Evolutionary conservation across 805 yeast species (phyloP).

Genomic region (Lipomyces lipofer): DNA sequence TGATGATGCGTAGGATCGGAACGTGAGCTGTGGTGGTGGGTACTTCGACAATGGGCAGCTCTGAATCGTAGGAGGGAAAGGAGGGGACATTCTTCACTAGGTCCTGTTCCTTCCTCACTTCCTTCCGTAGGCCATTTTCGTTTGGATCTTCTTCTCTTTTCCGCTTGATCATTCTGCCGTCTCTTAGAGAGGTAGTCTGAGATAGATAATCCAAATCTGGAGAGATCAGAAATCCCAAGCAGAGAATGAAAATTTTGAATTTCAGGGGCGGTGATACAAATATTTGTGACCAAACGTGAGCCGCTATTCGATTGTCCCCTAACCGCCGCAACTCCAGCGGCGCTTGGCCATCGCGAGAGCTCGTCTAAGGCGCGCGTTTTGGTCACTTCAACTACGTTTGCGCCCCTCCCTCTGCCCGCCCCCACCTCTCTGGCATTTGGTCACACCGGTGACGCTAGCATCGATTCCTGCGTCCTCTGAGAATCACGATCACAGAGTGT

Average conservation of each 20-base stretch:
- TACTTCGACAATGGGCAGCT: background rate
- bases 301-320: too few relatives aligned
- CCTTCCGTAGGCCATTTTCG: background rate
- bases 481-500: too few relatives aligned
- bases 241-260: background rate
- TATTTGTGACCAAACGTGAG: too few relatives aligned
- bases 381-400: too few relatives aligned
- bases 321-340: too few relatives aligned
- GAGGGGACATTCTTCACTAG: background rate
- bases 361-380: too few relatives aligned
- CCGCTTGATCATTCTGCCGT: background rate
- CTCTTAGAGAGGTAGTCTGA: background rate
- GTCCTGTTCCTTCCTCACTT: background rate
- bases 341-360: too few relatives aligned
- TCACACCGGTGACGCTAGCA: too few relatives aligned
- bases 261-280: constrained; percentile 5
- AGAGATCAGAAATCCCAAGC: background rate
- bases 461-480: too few relatives aligned
- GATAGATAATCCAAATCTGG: background rate
- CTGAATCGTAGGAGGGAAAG: too few relatives aligned
- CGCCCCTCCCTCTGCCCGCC: too few relatives aligned
- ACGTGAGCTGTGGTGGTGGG: background rate
- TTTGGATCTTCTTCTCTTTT: background rate
- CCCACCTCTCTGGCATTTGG: too few relatives aligned
- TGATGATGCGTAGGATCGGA: constrained; percentile 64